Conservation (phyloP, 345 rosid genomes). For the Eucalyptus brandiana region DNA sequence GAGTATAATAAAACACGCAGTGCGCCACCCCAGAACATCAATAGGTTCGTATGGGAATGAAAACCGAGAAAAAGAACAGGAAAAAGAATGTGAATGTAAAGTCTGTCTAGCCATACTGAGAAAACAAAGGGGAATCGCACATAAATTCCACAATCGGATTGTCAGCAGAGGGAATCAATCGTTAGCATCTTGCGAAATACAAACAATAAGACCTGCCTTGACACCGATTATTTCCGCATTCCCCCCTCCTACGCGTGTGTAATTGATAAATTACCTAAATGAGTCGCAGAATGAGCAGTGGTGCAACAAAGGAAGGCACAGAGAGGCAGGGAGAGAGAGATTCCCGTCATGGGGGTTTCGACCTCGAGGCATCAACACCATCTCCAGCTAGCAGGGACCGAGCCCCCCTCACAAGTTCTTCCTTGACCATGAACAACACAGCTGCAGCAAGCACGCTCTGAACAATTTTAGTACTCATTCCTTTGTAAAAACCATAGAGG, state of each 20-base stretch:
- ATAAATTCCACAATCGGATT: neutral
- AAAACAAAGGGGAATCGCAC: neutral
- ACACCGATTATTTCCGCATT: neutral
- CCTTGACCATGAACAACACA: slow-evolving; percentile 86
- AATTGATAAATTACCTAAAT: neutral
- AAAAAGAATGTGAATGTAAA: neutral
- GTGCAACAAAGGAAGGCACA: neutral
- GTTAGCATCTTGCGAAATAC: neutral
- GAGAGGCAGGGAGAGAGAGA: neutral
- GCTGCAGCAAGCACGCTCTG: slow-evolving; percentile 97
- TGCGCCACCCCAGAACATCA: neutral
- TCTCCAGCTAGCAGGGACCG: slow-evolving; percentile 37
- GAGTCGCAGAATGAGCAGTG: neutral
- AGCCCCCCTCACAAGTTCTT: slow-evolving; percentile 74
- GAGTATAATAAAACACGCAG: neutral
- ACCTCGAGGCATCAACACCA: slow-evolving; percentile 3
- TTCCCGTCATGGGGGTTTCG: slow-evolving; percentile 14
- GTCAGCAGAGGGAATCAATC: neutral
- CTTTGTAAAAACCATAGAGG: slow-evolving; percentile 74
- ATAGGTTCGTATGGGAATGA: neutral
- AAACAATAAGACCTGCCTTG: neutral
- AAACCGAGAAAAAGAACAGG: neutral
- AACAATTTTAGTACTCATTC: slow-evolving; percentile 82
- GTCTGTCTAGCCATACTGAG: neutral
- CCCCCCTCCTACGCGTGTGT: neutral